Conservation (phyloP, 2,329 filamentous ascomycete species). For the Claviceps sp. region DNA sequence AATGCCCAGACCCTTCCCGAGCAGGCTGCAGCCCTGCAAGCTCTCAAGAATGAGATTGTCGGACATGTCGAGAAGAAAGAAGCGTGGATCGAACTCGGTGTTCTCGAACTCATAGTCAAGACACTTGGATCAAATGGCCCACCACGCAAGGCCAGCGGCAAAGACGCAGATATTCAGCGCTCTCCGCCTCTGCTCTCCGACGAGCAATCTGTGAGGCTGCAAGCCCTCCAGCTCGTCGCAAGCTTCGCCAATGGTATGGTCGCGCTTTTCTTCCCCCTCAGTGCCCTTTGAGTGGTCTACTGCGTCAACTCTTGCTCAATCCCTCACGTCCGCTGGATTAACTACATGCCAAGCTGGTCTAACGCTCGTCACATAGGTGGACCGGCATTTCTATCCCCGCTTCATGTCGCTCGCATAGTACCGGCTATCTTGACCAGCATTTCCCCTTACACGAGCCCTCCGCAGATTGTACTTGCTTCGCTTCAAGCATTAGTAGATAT, state of each 20-base stretch:
- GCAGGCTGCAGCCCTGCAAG: slow-evolving; percentile 48
- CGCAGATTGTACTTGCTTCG: slow-evolving; percentile 57
- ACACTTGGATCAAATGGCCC: slow-evolving; percentile 27
- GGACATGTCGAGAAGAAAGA: slow-evolving; percentile 83
- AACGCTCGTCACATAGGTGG: slow-evolving; percentile 50
- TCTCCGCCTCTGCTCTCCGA: slow-evolving; percentile 33
- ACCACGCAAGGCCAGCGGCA: slow-evolving; percentile 23
- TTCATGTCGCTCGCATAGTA: slow-evolving; percentile 56
- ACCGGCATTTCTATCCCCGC: slow-evolving; percentile 60
- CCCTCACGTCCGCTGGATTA: not conserved
- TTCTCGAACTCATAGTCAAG: slow-evolving; percentile 44
- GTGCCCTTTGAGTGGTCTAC: not conserved
- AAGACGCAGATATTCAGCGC: slow-evolving; percentile 22
- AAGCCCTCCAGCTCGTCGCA: slow-evolving; percentile 72
- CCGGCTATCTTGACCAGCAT: slow-evolving; percentile 56
- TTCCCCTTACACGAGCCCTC: slow-evolving; percentile 49
- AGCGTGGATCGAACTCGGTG: slow-evolving; percentile 56
- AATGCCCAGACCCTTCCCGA: slow-evolving; percentile 37
- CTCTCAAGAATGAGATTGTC: slow-evolving; percentile 78
- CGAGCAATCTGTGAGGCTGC: slow-evolving; percentile 56
- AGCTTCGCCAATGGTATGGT: slow-evolving; percentile 69
- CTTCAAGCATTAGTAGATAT: slow-evolving; percentile 63
- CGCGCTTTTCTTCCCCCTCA: not conserved
- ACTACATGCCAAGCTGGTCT: not conserved
- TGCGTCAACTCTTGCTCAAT: too few species aligned